Base-by-base conservation (phyloP, 2,329 filamentous ascomycete species). In the Colletotrichum ledebouriae region DNA sequence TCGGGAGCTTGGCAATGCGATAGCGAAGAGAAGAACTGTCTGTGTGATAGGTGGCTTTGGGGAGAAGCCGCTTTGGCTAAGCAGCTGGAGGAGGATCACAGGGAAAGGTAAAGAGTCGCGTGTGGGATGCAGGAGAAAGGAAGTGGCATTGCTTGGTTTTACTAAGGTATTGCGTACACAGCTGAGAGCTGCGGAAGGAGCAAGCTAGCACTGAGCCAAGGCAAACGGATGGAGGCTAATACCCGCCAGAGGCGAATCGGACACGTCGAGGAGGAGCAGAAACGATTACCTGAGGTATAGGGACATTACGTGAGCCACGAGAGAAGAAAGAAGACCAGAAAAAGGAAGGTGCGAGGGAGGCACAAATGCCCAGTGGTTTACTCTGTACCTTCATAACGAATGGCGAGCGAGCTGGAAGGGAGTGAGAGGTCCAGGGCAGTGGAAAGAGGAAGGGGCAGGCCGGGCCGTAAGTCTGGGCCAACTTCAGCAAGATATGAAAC, bases 1-100 rank as follows among this genome's bases (percentile, higher is more conserved):
- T 52, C 13, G 47, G 37, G n/a, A 15, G 22, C 12, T 11, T 20
- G 42, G 57, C 42, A 41, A 59, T 50, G 46, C 57, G 57, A 50
- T 49, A 59, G 44, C 44, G 57, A 59, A 42, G 41, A 46, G 15
- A 13, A 25, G 39, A 44, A 13, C 25, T 42, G 29, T 1, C 22
- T 22, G 22, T 22, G 17, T 11, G 25, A 47, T 0, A 47, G 15
- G 11, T n/a, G 37, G 56, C 5, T 29, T 20, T 29, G 42, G 1
- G 25, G 6, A 29, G 25, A 29, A 29, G 25, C 6, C 5, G 25
- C 25, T 29, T 29, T 6, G 25, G 25, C 25, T 6, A 6, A 39
- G 12, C 3, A 13, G 37, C 12, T 12, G 2, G 37, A 11, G 37
- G 37, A 39, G 37, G 9, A 29, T 29, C 25, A 29, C 25, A 13